A percentile compares a stretch with the other conserved stretches of the same genome.
phyloP scores from a whole-genome alignment of 176 grass and related monocot species.

The bread wheat (Triticum aestivum) region IWGSC_CS_RefSeq_v2.1 NC_057806.1:565891265-565891764 shows the following conservation, averaged over 20 bases:
- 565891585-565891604: neutral
- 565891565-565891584: neutral
- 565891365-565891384: neutral
- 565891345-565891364: neutral
- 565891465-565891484: neutral
- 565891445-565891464: neutral
- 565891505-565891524: neutral
- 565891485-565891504: neutral
- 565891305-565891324: too few relatives aligned
- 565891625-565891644: neutral
- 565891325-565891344: too few relatives aligned
- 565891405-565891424: neutral
- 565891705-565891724: conserved; percentile 8
- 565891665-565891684: neutral
- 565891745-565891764: conserved; percentile 49
- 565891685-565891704: neutral
- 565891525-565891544: too few relatives aligned
- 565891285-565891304: too few relatives aligned
- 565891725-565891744: conserved; percentile 34
- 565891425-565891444: neutral
- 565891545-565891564: neutral
- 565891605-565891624: neutral
- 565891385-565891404: neutral
- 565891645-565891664: neutral
- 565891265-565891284: too few relatives aligned